Evolutionary conservation across 495 filamentous ascomycete species (phyloP).

Genomic region (Penicillium chermesinum): DNA sequence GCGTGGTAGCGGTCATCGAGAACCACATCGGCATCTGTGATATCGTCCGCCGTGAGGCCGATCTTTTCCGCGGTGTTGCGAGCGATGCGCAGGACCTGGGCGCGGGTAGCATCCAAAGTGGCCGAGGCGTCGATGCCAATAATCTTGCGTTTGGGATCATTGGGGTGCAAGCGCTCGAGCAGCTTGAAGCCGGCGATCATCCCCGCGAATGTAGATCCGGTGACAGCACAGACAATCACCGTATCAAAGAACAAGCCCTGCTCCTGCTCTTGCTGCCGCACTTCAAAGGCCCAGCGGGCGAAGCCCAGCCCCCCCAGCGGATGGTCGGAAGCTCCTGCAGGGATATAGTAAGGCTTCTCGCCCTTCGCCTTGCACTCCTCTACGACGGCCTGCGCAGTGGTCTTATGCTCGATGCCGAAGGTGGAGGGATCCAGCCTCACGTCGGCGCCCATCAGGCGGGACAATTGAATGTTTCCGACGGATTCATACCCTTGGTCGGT

Average conservation of each 20-base stretch:
- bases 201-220: conserved; percentile 57
- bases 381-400: conserved; percentile 41
- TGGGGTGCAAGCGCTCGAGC: conserved; percentile 36
- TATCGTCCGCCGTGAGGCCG: conserved; percentile 48
- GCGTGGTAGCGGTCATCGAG: conserved; percentile 59
- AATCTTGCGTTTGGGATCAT: conserved; percentile 39
- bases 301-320: conserved; percentile 62
- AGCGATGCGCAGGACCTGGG: conserved; percentile 57
- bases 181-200: conserved; percentile 62
- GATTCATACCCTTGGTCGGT: conserved; percentile 44
- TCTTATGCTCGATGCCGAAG: conserved; percentile 59
- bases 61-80: conserved; percentile 53
- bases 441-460: conserved; percentile 56
- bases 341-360: conserved; percentile 58
- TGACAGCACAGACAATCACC: conserved; percentile 58
- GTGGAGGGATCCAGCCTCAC: conserved; percentile 43
- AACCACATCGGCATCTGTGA: conserved; percentile 50
- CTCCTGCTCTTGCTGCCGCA: conserved; percentile 52
- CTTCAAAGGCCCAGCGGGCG: conserved; percentile 60
- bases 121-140: conserved; percentile 61
- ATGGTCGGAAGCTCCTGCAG: conserved; percentile 60
- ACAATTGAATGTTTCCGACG: conserved; percentile 60
- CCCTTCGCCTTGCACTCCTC: conserved; percentile 42
- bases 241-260: conserved; percentile 55
- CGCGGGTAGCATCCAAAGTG: conserved; percentile 48